phyloP scores from a whole-genome alignment of 768 basidiomycete genomes.

The Lactarius psammicola region DNA sequence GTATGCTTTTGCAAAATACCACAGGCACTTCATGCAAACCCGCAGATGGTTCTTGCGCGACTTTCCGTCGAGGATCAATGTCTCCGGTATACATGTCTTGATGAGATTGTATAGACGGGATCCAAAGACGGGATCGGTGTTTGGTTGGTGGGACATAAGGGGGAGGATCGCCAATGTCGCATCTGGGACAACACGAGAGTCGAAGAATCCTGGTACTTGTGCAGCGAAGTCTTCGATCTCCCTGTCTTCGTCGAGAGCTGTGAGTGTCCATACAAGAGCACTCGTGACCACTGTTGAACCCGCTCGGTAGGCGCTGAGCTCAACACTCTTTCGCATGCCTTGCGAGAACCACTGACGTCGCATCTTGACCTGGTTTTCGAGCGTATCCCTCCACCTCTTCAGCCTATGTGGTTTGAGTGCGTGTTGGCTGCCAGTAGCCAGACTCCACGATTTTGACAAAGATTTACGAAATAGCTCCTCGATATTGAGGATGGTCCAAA shows the following conservation, averaged over 20 bases:
- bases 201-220: slow-evolving; percentile 10
- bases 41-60: slow-evolving; percentile 5
- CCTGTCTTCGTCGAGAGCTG: slow-evolving; percentile 4
- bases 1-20: slow-evolving; percentile 14
- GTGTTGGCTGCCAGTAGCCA: neutral
- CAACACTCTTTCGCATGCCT: slow-evolving; percentile 1
- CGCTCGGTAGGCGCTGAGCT: slow-evolving; percentile 1
- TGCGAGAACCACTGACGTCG: slow-evolving; percentile 8
- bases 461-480: neutral
- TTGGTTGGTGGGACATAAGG: neutral
- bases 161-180: slow-evolving; percentile 5
- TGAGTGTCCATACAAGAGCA: slow-evolving; percentile 13
- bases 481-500: neutral
- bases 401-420: neutral
- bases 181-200: too few species aligned
- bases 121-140: slow-evolving; percentile 11
- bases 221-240: slow-evolving; percentile 11
- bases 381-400: neutral
- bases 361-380: slow-evolving; percentile 3
- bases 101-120: slow-evolving; percentile 8
- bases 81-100: slow-evolving; percentile 3
- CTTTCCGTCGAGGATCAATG: neutral
- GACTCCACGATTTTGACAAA: neutral
- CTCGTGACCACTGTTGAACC: neutral
- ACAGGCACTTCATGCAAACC: slow-evolving; percentile 9